These are phyloP conservation scores for Cymbopogon citratus DNA, from an alignment of 176 grass and related monocot species.

Conservation along the genomic window DNA sequence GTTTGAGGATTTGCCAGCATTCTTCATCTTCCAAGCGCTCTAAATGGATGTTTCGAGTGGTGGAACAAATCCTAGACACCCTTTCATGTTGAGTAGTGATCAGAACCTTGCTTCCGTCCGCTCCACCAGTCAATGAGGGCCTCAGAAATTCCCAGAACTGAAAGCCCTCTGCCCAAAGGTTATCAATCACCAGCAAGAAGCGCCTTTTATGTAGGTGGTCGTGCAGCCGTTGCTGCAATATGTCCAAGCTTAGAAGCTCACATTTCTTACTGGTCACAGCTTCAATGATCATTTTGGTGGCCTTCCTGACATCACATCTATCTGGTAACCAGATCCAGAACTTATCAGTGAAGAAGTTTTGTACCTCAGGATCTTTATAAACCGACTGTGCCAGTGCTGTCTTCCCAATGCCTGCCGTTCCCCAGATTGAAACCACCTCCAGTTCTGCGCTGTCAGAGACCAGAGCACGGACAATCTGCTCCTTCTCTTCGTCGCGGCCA, in stretches of 20 bases:
- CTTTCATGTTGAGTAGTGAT: conserved; percentile 45
- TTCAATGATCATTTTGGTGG: conserved; percentile 44
- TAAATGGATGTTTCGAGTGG: conserved; percentile 5
- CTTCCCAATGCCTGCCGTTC: conserved; percentile 48
- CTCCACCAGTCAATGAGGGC: conserved; percentile 20
- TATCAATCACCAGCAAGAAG: conserved; percentile 58
- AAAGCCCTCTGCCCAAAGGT: conserved; percentile 36
- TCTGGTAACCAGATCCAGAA: conserved; percentile 50
- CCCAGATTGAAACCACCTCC: conserved; percentile 37
- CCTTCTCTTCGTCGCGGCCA: conserved; percentile 8
- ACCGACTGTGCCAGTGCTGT: conserved; percentile 43
- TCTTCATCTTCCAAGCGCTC: conserved; percentile 16
- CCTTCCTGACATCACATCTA: conserved; percentile 24
- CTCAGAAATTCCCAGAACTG: conserved; percentile 44
- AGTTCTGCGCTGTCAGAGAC: background rate
- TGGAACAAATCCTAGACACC: conserved; percentile 8
- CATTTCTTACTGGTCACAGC: conserved; percentile 13
- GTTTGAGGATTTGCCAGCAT: conserved; percentile 34
- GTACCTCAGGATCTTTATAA: background rate
- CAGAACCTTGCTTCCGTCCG: conserved; percentile 39
- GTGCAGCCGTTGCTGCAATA: conserved; percentile 32
- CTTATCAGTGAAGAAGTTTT: conserved; percentile 19
- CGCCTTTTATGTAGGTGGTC: conserved; percentile 1
- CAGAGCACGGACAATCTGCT: conserved; percentile 12
- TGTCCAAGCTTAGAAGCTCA: conserved; percentile 25